Evolutionary conservation across 148 eudicot species (phyloP).

Genomic region (Rhododendron henanense): DNA sequence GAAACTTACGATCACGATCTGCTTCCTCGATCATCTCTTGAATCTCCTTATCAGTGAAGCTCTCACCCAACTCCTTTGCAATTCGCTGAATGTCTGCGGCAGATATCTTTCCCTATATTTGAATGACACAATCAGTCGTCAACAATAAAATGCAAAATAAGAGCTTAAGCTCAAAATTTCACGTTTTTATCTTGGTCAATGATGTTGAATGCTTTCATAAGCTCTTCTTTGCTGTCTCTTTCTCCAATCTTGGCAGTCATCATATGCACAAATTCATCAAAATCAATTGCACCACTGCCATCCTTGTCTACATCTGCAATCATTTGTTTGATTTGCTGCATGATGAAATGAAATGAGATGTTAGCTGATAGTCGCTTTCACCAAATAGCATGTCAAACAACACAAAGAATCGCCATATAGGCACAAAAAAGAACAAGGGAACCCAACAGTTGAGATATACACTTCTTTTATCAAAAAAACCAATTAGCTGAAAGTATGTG

Average conservation of each 20-base stretch:
- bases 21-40: slow-evolving; percentile 65
- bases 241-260: slow-evolving; percentile 96
- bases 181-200: slow-evolving; percentile 92
- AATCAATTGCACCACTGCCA: slow-evolving; percentile 94
- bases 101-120: slow-evolving; percentile 80
- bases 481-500: not conserved
- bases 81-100: slow-evolving; percentile 66
- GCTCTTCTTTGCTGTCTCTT: slow-evolving; percentile 88
- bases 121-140: slow-evolving; percentile 9
- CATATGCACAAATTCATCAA: slow-evolving; percentile 88
- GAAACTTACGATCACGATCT: slow-evolving; percentile 73
- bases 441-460: not conserved
- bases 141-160: not conserved
- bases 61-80: slow-evolving; percentile 80
- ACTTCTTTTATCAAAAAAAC: not conserved
- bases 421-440: not conserved
- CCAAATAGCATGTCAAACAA: not conserved
- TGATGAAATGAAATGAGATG: slow-evolving; percentile 2
- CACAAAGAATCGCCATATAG: not conserved
- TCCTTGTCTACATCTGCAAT: slow-evolving; percentile 97
- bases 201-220: slow-evolving; percentile 75
- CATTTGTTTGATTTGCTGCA: slow-evolving; percentile 86
- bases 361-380: not conserved
- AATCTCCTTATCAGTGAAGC: slow-evolving; percentile 42
- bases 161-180: slow-evolving; percentile 8